phyloP scores from a whole-genome alignment of 2,329 filamentous ascomycete species.

The Verticillium tricorpus region DNA sequence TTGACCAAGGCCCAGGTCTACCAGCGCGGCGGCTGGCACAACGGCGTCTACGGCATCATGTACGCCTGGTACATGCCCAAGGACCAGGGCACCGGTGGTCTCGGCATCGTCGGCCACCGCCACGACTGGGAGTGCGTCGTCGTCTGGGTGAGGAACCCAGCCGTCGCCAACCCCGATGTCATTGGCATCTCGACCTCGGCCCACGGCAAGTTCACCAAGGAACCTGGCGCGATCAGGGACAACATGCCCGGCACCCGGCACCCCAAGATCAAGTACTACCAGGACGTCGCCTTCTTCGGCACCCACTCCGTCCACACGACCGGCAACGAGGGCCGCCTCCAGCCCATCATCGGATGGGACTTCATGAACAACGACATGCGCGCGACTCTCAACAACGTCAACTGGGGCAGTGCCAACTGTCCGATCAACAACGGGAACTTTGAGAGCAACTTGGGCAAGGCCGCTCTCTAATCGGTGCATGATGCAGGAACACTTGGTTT shows the following conservation, averaged over 20 bases:
- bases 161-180: not conserved
- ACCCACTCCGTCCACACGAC: not conserved
- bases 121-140: constrained; percentile 21
- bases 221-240: not conserved
- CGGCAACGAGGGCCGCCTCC: not conserved
- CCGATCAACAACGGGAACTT: not conserved
- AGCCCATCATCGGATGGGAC: not conserved
- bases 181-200: not conserved
- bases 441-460: not conserved
- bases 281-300: not conserved
- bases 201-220: not conserved
- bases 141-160: constrained; percentile 18
- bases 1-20: not conserved
- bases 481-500: not conserved
- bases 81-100: constrained; percentile 30
- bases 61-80: constrained; percentile 43
- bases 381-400: not conserved
- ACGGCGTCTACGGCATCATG: constrained; percentile 30
- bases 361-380: not conserved
- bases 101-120: constrained; percentile 6
- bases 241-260: not conserved
- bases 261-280: not conserved
- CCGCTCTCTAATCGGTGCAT: not conserved
- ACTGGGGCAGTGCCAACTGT: not conserved
- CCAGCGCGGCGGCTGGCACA: constrained; percentile 22